A percentile compares a stretch with the other conserved stretches of the same genome.
Conservation (phyloP, 1,284 basidiomycete genomes). For the Malassezia slooffiae region DNA sequence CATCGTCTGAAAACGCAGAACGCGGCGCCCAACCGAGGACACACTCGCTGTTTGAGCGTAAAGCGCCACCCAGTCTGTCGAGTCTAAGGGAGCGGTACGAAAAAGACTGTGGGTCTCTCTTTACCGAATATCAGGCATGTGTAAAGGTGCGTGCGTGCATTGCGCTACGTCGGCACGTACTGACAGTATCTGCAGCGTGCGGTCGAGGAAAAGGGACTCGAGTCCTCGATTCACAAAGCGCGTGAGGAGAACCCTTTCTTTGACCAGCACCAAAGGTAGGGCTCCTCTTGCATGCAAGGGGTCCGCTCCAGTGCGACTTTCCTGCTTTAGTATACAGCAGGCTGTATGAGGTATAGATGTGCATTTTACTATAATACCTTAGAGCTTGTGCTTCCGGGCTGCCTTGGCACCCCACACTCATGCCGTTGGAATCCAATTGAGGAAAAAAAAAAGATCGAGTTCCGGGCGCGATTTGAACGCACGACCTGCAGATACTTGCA, state of each 20-base stretch:
- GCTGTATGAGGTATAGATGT: no score
- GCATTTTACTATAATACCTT: no score
- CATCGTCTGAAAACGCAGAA: constrained; percentile 48
- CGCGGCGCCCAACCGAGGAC: constrained; percentile 50
- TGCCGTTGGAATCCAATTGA: constrained; percentile 17
- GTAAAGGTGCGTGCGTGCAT: constrained; percentile 54
- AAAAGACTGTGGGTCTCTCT: constrained; percentile 65
- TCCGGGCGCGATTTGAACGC: constrained; percentile 19
- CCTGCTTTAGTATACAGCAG: no score
- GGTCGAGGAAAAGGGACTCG: constrained; percentile 66
- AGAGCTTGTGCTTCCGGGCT: no score
- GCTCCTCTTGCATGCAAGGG: no score
- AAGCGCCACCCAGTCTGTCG: no score
- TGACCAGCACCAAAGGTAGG: constrained; percentile 23
- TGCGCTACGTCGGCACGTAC: background rate
- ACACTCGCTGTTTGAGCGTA: constrained; percentile 40
- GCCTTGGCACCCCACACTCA: no score
- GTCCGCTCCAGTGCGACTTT: no score
- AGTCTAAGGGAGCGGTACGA: constrained; percentile 54
- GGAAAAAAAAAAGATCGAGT: constrained; percentile 3
- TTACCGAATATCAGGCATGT: constrained; percentile 67
- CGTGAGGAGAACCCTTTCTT: constrained; percentile 49
- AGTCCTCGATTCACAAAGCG: constrained; percentile 65
- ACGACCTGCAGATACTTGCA: constrained; percentile 16
- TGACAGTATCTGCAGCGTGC: constrained; percentile 56